Evolutionary conservation across 2,329 filamentous ascomycete species (phyloP), one percentile per base, ranked within the genome.

Genomic region (Dactylellina parvicollis): DNA sequence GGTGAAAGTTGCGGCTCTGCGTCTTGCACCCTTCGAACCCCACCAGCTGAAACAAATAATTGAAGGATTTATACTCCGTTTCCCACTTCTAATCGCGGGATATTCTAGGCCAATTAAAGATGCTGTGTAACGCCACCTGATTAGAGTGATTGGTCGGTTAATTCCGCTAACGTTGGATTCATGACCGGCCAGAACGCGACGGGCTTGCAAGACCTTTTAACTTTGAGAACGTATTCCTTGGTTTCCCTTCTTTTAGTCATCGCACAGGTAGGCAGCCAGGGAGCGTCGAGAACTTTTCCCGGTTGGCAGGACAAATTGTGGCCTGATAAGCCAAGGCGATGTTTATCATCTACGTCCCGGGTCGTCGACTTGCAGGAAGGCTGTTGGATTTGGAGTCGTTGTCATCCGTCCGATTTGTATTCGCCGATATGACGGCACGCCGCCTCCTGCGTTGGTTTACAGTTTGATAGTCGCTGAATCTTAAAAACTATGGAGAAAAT

Each of bases 301-400:
- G n/a, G n/a, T n/a, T n/a, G n/a, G n/a, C n/a, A n/a, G n/a, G n/a
- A n/a, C n/a, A n/a, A n/a, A n/a, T n/a, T 32, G 12, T 32, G 30
- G 12, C 30, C 5, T 32, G 30, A 32, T 32, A 12, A 32, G 30
- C 30, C 5, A n/a, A n/a, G n/a, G 7, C 32, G 32, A 36, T 36
- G 32, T 36, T 36, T 7, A 36, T 36, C 32, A 36, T 36, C 32
- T 8, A 14, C 32, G 14, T 14, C 14, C 32, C n/a, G n/a, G 32
- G 32, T 36, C 32, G 32, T 8, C 32, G 14, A 36, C 18, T n/a
- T 52, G 47, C 26, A 52, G 47, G 47, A 52, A 52, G 47, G 47
- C 47, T 34, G 47, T 32, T 20, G 28, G 47, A 52, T 20, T 52
- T 50, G 30, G 30, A 32, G 30, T 32, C 30, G 5, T 32, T 32